phyloP scores from a whole-genome alignment of 2,329 filamentous ascomycete species.

The Lecanoromycetidae sp. region DNA sequence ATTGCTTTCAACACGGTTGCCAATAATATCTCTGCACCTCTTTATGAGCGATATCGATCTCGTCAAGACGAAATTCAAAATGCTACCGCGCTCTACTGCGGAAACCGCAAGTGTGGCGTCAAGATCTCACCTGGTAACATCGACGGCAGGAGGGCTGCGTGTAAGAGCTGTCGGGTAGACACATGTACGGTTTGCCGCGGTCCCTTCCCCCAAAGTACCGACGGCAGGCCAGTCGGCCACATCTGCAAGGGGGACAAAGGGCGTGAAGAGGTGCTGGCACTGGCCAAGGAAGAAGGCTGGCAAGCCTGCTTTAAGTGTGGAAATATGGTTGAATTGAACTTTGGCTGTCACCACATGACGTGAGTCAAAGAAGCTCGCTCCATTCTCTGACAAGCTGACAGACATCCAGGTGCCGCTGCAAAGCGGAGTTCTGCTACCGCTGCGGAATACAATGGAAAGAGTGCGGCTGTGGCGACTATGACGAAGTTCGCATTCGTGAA shows the following conservation, averaged over 20 bases:
- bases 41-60: not conserved
- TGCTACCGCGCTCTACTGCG: not conserved
- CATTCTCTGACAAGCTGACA: not conserved
- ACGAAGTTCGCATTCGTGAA: not conserved
- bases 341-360: not conserved
- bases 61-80: not conserved
- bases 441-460: not conserved
- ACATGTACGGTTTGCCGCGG: not conserved
- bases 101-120: not conserved
- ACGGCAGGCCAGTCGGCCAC: not conserved
- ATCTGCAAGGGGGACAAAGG: not conserved
- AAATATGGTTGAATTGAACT: not conserved
- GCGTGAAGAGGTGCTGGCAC: not conserved
- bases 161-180: not conserved
- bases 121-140: not conserved
- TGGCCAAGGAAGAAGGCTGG: not conserved
- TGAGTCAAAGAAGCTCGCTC: not conserved
- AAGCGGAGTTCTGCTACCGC: not conserved
- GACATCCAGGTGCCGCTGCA: not conserved
- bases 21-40: not conserved
- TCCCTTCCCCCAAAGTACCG: not conserved
- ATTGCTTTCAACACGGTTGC: not conserved
- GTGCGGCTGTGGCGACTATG: not conserved
- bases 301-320: not conserved
- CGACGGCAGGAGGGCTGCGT: not conserved